Conservation (phyloP, 768 basidiomycete genomes). For the Lactarius evosmus region DNA sequence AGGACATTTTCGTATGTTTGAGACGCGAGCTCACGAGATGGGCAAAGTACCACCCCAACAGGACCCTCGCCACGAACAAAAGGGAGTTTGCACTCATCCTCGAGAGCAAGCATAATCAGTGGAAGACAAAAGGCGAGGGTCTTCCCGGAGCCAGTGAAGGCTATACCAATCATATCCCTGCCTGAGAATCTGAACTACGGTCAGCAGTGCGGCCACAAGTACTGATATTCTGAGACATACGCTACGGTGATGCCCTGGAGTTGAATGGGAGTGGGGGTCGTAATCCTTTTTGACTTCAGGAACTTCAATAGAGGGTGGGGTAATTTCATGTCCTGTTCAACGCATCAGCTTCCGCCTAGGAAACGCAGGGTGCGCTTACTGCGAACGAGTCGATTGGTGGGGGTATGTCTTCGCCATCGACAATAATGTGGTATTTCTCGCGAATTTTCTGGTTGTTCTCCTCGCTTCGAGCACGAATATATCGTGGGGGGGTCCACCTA, state of each 20-base stretch:
- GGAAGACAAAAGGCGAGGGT: conserved; percentile 99
- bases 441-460: conserved; percentile 73
- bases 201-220: conserved; percentile 4
- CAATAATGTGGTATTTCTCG: conserved; percentile 90
- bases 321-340: conserved; percentile 93
- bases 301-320: conserved; percentile 79
- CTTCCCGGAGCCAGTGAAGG: conserved; percentile 98
- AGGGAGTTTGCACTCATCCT: conserved; percentile 88
- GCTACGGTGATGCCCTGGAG: conserved; percentile 95
- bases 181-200: conserved; percentile 71
- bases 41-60: conserved; percentile 94
- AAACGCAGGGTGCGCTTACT: conserved; percentile 40
- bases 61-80: conserved; percentile 94
- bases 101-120: conserved; percentile 91
- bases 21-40: conserved; percentile 92
- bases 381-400: conserved; percentile 89
- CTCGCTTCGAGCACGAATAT: conserved; percentile 65
- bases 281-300: conserved; percentile 82
- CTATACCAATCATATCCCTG: conserved; percentile 97
- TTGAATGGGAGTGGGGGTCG: conserved; percentile 90
- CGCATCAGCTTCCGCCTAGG: conserved; percentile 15
- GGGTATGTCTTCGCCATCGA: conserved; percentile 92
- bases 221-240: conserved; percentile 45
- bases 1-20: conserved; percentile 96
- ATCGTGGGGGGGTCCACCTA: conserved; percentile 88